Conservation (phyloP, 352 stramenopile species). For the Globisporangium paddicum region DNA sequence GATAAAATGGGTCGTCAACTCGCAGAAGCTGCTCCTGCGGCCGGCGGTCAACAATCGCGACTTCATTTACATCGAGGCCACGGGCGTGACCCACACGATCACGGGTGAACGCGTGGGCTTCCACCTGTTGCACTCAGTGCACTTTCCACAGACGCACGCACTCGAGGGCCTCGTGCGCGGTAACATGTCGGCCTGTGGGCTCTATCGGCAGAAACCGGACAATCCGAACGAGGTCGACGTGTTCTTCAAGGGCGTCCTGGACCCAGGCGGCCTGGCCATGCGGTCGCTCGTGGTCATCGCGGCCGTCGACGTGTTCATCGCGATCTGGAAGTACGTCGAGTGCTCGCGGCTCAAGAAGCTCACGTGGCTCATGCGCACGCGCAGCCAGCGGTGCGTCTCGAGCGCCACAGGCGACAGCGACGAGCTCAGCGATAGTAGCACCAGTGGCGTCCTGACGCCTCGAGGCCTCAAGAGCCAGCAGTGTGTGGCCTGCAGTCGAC, state of each 20-base stretch:
- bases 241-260: conserved; percentile 33
- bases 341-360: conserved; percentile 12
- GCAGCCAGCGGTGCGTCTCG: neutral
- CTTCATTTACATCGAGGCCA: conserved; percentile 28
- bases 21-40: conserved; percentile 21
- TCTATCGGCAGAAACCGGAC: conserved; percentile 29
- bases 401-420: neutral
- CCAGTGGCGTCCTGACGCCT: neutral
- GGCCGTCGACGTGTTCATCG: conserved; percentile 21
- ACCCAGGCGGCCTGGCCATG: conserved; percentile 21
- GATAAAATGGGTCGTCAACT: conserved; percentile 34
- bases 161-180: conserved; percentile 18
- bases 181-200: conserved; percentile 35
- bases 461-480: neutral
- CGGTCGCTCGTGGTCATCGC: conserved; percentile 26
- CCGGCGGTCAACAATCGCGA: conserved; percentile 24
- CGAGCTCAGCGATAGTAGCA: neutral
- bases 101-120: conserved; percentile 30
- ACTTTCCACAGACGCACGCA: conserved; percentile 12
- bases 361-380: conserved; percentile 7
- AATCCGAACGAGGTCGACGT: conserved; percentile 29
- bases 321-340: conserved; percentile 16
- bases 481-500: conserved; percentile 4
- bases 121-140: conserved; percentile 34
- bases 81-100: conserved; percentile 13